phyloP scores from a whole-genome alignment of 495 filamentous ascomycete genomes.

The Cryomyces antarcticus region DNA sequence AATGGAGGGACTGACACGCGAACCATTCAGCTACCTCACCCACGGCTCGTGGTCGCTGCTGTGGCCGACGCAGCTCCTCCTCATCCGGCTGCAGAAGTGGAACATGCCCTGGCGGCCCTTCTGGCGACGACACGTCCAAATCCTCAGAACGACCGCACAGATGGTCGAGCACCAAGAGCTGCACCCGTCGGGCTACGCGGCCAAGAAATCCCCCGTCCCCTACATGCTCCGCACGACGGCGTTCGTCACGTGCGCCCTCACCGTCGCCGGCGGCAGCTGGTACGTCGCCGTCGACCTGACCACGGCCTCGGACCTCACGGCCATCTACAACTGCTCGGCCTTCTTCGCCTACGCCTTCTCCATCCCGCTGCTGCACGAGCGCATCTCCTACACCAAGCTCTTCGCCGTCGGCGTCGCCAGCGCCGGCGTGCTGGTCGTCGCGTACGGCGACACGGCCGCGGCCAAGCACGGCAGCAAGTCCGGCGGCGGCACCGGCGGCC shows the following conservation, averaged over 20 bases:
- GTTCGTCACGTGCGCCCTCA: slow-evolving; percentile 68
- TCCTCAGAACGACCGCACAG: slow-evolving; percentile 59
- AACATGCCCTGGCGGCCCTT: slow-evolving; percentile 65
- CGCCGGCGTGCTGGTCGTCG: slow-evolving; percentile 71
- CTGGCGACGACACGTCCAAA: slow-evolving; percentile 59
- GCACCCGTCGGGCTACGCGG: slow-evolving; percentile 26
- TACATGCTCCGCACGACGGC: slow-evolving; percentile 65
- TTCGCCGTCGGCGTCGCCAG: slow-evolving; percentile 72
- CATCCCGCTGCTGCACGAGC: slow-evolving; percentile 72
- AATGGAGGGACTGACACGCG: background rate
- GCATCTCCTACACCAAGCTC: slow-evolving; percentile 57
- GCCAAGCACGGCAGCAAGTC: slow-evolving; percentile 31
- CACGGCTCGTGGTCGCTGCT: slow-evolving; percentile 83
- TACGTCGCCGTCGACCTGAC: slow-evolving; percentile 89
- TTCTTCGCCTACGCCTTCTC: slow-evolving; percentile 97
- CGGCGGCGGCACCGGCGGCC: slow-evolving; percentile 25
- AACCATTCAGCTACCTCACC: slow-evolving; percentile 50
- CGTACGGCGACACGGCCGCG: slow-evolving; percentile 51
- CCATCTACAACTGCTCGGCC: slow-evolving; percentile 97
- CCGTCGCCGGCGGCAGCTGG: slow-evolving; percentile 83
- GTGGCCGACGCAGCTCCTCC: slow-evolving; percentile 65
- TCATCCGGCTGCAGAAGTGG: slow-evolving; percentile 54
- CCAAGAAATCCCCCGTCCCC: slow-evolving; percentile 35
- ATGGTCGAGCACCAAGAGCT: slow-evolving; percentile 63
- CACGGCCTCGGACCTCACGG: slow-evolving; percentile 76